Evolutionary conservation across 2,329 filamentous ascomycete species (phyloP).

Genomic region (Xylaria sp.): DNA sequence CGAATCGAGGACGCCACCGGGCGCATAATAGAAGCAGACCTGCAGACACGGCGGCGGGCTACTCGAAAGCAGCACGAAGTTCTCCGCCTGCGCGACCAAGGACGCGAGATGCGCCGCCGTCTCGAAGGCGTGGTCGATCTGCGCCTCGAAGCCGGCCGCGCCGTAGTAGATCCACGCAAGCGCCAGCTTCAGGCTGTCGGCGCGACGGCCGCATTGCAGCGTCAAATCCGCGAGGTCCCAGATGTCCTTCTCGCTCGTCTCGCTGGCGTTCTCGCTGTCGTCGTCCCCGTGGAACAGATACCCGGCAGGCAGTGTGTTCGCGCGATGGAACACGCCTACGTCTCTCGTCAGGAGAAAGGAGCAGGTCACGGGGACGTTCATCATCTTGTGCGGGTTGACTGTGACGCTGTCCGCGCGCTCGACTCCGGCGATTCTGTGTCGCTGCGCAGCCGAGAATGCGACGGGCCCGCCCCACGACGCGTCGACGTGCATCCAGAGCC

Average conservation of each 20-base stretch:
- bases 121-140: constrained; percentile 75
- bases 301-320: constrained; percentile 85
- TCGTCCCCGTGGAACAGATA: constrained; percentile 76
- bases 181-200: constrained; percentile 85
- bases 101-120: constrained; percentile 71
- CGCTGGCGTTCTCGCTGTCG: constrained; percentile 46
- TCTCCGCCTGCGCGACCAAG: constrained; percentile 56
- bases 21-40: constrained; percentile 90
- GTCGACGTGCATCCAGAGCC: constrained; percentile 92
- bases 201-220: constrained; percentile 87
- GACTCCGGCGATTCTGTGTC: constrained; percentile 70
- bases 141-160: constrained; percentile 69
- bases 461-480: constrained; percentile 88
- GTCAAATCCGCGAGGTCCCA: constrained; percentile 94
- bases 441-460: constrained; percentile 69
- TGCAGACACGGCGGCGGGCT: constrained; percentile 88
- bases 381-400: constrained; percentile 97
- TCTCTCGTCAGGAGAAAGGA: constrained; percentile 85
- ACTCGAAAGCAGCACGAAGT: constrained; percentile 74
- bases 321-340: constrained; percentile 75
- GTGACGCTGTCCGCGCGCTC: constrained; percentile 81
- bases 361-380: constrained; percentile 88
- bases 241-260: constrained; percentile 54
- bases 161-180: constrained; percentile 92
- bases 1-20: constrained; percentile 55